These are phyloP conservation scores for Sicyos baderoa DNA, from an alignment of 306 rosid species.

Conservation along the genomic window DNA sequence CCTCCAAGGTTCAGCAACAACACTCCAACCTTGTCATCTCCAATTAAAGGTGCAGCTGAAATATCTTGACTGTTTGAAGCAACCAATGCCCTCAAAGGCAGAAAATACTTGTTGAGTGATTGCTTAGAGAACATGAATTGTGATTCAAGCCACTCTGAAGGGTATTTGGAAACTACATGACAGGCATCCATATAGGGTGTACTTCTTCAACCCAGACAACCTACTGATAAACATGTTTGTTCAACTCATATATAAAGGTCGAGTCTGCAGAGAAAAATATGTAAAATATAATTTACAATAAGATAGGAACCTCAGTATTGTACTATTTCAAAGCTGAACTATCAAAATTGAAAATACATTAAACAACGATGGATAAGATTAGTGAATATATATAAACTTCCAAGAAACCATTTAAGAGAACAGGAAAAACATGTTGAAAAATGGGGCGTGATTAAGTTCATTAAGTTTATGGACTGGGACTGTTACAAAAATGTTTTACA, in stretches of 20 bases:
- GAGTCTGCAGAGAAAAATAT: no score
- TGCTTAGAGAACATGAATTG: conserved; percentile 44
- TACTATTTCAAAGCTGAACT: no score
- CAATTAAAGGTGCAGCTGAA: conserved; percentile 40
- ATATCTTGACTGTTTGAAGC: conserved; percentile 40
- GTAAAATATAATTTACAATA: no score
- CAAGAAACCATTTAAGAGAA: no score
- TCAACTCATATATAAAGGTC: not conserved
- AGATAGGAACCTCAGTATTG: no score
- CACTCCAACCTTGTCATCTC: conserved; percentile 70
- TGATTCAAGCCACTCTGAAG: conserved; percentile 39
- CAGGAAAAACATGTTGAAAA: no score
- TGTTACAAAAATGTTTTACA: no score
- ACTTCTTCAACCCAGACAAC: not conserved
- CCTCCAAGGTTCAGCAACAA: conserved; percentile 93
- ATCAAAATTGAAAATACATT: no score
- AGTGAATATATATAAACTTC: no score
- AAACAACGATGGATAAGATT: no score
- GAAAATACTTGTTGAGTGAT: conserved; percentile 38
- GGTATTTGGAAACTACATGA: conserved; percentile 27
- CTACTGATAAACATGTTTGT: not conserved
- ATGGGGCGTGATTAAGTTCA: no score
- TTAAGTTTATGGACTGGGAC: no score
- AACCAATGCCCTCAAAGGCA: conserved; percentile 56
- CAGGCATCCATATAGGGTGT: conserved; percentile 25